Percentiles rank a stretch among this genome's conserved stretches.
Conservation (phyloP, 139 green algal genomes). For the Coelastrella sp. region DNA sequence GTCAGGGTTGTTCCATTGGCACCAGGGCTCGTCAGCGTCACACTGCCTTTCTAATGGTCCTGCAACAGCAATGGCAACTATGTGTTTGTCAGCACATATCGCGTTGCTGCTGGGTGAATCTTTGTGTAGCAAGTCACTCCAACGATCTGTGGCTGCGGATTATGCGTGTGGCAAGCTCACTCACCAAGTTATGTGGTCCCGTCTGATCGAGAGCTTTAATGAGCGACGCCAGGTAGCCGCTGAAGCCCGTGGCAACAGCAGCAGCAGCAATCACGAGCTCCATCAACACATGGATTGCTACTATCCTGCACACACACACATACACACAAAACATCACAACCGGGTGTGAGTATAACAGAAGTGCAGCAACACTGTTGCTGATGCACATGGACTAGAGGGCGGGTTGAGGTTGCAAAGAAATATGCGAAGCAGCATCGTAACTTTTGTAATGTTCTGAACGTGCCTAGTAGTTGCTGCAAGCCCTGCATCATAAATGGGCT, state of each 20-base stretch:
- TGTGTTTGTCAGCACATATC: constrained; percentile 10
- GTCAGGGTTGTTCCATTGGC: neutral
- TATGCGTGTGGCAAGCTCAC: no score
- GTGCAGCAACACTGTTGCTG: no score
- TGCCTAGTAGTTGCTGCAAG: no score
- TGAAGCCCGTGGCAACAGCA: constrained; percentile 36
- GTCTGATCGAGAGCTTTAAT: constrained; percentile 16
- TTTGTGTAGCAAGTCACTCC: no score
- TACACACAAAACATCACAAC: no score
- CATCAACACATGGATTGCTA: constrained; percentile 44
- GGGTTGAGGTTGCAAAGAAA: no score
- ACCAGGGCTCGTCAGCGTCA: neutral
- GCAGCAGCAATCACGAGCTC: constrained; percentile 40
- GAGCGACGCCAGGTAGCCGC: constrained; percentile 24
- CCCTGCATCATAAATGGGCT: no score
- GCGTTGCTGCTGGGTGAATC: constrained; percentile 20
- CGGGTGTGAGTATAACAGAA: no score
- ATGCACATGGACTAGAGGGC: no score
- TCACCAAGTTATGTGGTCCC: neutral
- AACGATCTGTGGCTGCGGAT: no score
- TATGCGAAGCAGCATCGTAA: no score
- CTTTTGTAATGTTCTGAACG: no score
- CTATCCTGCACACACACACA: constrained; percentile 9
- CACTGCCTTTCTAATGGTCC: neutral
- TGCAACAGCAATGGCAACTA: constrained; percentile 18